phyloP scores from a whole-genome alignment of 441 rosid genomes.

The Erodium texanum region DNA sequence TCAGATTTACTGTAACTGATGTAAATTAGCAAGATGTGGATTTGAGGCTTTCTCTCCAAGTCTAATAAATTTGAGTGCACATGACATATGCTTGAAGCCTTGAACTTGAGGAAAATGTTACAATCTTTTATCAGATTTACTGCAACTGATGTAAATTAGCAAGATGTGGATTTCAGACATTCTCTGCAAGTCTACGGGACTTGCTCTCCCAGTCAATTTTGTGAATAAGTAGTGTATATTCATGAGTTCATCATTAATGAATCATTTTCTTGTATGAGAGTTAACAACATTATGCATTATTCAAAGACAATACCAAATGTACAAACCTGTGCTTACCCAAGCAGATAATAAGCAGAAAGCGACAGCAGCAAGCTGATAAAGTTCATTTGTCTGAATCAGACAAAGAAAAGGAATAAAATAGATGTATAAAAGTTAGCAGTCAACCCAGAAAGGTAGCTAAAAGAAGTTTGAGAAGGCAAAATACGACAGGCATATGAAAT shows the following conservation, averaged over 20 bases:
- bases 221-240: too few species aligned
- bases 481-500: neutral
- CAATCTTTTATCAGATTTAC: too few species aligned
- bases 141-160: too few species aligned
- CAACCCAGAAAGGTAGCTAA: slow-evolving; percentile 6
- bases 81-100: too few species aligned
- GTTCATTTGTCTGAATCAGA: slow-evolving; percentile 74
- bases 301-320: neutral
- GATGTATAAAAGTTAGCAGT: neutral
- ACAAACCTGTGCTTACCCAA: slow-evolving; percentile 64
- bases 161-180: too few species aligned
- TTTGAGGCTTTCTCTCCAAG: too few species aligned
- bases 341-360: slow-evolving; percentile 98
- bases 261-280: neutral
- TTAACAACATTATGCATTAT: neutral
- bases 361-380: slow-evolving; percentile 93
- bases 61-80: too few species aligned
- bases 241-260: neutral
- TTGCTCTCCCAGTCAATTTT: too few species aligned
- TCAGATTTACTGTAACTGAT: too few species aligned
- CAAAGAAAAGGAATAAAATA: slow-evolving; percentile 16
- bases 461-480: slow-evolving; percentile 14
- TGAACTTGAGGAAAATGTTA: too few species aligned
- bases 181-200: too few species aligned
- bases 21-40: too few species aligned